Conservation (phyloP, 2,329 filamentous ascomycete species). For the Myotisia sp. region DNA sequence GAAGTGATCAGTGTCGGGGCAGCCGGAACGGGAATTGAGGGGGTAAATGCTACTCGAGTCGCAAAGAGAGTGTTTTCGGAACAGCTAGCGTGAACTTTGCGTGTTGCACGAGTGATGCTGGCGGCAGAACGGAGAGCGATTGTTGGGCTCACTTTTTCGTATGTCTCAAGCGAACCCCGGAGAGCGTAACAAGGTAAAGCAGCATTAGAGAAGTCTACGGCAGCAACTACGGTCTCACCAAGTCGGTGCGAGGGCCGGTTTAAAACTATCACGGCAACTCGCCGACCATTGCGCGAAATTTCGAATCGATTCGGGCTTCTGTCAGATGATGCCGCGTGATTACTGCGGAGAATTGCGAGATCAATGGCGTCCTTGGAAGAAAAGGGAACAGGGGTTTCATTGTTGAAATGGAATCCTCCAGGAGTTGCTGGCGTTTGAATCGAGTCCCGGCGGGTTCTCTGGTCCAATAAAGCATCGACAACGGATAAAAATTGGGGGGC, state of each 20-base stretch:
- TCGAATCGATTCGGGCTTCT: slow-evolving; percentile 88
- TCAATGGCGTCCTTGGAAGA: slow-evolving; percentile 77
- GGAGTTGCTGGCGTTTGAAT: slow-evolving; percentile 56
- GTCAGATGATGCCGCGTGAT: slow-evolving; percentile 50
- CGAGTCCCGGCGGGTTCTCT: slow-evolving; percentile 38
- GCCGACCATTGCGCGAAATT: slow-evolving; percentile 79
- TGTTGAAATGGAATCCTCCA: slow-evolving; percentile 41
- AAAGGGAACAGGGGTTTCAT: slow-evolving; percentile 22
- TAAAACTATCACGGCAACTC: slow-evolving; percentile 81
- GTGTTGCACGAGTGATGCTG: slow-evolving; percentile 74
- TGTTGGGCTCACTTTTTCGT: slow-evolving; percentile 64
- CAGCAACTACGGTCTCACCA: slow-evolving; percentile 72
- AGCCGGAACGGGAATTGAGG: slow-evolving; percentile 66
- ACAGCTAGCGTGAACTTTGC: slow-evolving; percentile 61
- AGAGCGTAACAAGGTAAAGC: slow-evolving; percentile 76
- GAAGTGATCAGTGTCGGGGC: slow-evolving; percentile 89
- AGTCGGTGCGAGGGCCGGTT: slow-evolving; percentile 77
- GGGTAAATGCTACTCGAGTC: slow-evolving; percentile 61
- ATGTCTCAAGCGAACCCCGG: slow-evolving; percentile 70
- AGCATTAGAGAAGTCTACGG: slow-evolving; percentile 66
- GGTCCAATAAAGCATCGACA: slow-evolving; percentile 58
- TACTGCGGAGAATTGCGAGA: slow-evolving; percentile 72
- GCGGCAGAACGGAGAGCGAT: slow-evolving; percentile 73
- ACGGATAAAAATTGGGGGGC: slow-evolving; percentile 59
- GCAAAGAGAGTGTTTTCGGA: slow-evolving; percentile 76